Base-by-base conservation (phyloP, 148 eudicot species). In the Rhododendron molle region DNA sequence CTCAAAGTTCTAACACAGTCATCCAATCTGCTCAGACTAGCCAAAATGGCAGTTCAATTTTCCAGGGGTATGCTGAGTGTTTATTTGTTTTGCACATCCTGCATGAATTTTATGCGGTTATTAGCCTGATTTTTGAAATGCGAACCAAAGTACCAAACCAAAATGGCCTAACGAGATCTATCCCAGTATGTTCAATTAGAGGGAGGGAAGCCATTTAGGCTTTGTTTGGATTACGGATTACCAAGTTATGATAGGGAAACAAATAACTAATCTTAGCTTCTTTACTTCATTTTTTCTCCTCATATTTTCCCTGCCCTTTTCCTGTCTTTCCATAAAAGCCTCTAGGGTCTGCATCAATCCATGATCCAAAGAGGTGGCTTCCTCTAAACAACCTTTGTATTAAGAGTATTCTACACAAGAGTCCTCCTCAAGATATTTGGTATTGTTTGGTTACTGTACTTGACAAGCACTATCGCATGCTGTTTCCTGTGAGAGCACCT, bases 31-130 rank as follows among this genome's bases (percentile, higher is more conserved):
- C 89, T 83, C 88, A 74, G 81, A 89, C 89, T 85, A 89, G 83
- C 80, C 90, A 83, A 89, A 86, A 88, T 85, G 93, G 97, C 86
- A 88, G 86, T 89, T 90, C 96, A 76, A 90, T 94, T 82, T 94
- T 96, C 85, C 95, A 93, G 85, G 93, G 98, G 98, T 94, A 50
- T 47, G 86, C 38, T 82, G 83, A 43, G 62, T 46, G 43, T 60
- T 30, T 72, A 32, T 84, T 44, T 49, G 23, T 38, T 80, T 11
- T 18, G 76, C 65, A 78, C 26, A 56, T 43, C 49, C 36, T 88
- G 30, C 47, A 71, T 85, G 62, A 83, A 49, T 71, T 81, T 26
- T 81, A 47, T 85, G 78, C 32, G 28, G 78, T 73, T 86, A 14
- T 49, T 47, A 81, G 52, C 16, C 36, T 88, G 83, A 86, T 89